Evolutionary conservation across 2,329 filamentous ascomycete genomes (phyloP).

Genomic region (Fusarium pseudonygamai): DNA sequence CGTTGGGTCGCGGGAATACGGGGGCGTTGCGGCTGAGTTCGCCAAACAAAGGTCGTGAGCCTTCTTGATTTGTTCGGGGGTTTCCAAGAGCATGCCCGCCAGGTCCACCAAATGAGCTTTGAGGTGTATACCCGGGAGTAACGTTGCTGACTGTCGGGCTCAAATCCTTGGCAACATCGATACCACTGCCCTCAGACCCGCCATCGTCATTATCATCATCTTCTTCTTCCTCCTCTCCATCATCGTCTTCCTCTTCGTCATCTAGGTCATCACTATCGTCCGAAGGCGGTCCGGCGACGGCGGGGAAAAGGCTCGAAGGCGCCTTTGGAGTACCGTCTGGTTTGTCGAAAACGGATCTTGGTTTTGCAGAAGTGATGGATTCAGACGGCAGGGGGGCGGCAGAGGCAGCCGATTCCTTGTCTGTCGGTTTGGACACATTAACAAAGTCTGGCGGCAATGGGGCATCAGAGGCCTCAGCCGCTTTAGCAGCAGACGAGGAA

Average conservation of each 20-base stretch:
- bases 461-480: conserved; percentile 36
- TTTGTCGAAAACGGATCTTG: conserved; percentile 35
- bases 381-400: conserved; percentile 31
- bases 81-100: conserved; percentile 51
- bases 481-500: conserved; percentile 4
- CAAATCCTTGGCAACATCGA: conserved; percentile 72
- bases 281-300: conserved; percentile 49
- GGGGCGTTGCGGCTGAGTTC: conserved; percentile 62
- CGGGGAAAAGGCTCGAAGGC: conserved; percentile 45
- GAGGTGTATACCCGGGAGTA: conserved; percentile 63
- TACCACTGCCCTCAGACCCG: conserved; percentile 67
- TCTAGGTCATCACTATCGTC: conserved; percentile 53
- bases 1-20: conserved; percentile 63
- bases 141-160: conserved; percentile 60
- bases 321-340: conserved; percentile 50
- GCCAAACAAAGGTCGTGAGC: conserved; percentile 61
- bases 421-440: conserved; percentile 28
- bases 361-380: conserved; percentile 15
- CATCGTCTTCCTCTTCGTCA: conserved; percentile 53
- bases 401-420: background rate
- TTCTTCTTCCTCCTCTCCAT: conserved; percentile 53
- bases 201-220: conserved; percentile 61
- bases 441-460: conserved; percentile 49
- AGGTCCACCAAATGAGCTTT: conserved; percentile 66
- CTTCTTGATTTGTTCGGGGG: conserved; percentile 54